Base-by-base conservation (phyloP, 129 eudicot genomes). In the Chrysanthemum makinoi region DNA sequence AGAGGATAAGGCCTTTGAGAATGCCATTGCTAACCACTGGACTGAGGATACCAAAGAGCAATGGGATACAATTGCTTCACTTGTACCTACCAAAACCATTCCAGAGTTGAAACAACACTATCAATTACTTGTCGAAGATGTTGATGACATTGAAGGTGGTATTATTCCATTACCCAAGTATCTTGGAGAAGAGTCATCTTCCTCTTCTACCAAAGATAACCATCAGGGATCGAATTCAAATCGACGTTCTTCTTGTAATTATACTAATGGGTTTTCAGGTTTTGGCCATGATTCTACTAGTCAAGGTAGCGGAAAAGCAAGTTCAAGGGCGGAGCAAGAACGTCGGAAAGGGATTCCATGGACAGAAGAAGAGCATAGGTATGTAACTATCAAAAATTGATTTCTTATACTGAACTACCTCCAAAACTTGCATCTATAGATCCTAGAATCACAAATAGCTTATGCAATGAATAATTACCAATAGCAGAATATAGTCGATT, bases 351-450 rank as follows among this genome's bases (percentile, higher is more conserved):
- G 97, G 66, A 91, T 91, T 66, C 97, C 97, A 0, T 91, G 97
- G 97, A 91, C 97, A 0, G 95, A 91, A 76, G 97, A 90, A 81
- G 97, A 90, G 79, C 97, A 90, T 70, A 83, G 95, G 97, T 87
- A 85, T 87, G 97, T 79, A 83, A 10, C 67, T 61, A 67, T 30
- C 17, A 52, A 0, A 20, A 10, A 17, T 17, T n/a, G 15, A 47
- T 13, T 6, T 58, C 17, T 7, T 44, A 11, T 2, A 22, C n/a
- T 15, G 2, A 24, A 22, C 18, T 57, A 55, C 15, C 48, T 14
- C 47, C 4, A 39, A 39, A 60, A 24, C 4, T 7, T 39, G 46
- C 46, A 39, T 39, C 46, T 39, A 6, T 39, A 39, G 46, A 39
- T 39, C 46, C 10, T 39, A 39, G 46, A 39, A 39, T 13, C 66